Base-by-base conservation (phyloP, 2,329 filamentous ascomycete genomes). In the Endoconidiophora polonica region DNA sequence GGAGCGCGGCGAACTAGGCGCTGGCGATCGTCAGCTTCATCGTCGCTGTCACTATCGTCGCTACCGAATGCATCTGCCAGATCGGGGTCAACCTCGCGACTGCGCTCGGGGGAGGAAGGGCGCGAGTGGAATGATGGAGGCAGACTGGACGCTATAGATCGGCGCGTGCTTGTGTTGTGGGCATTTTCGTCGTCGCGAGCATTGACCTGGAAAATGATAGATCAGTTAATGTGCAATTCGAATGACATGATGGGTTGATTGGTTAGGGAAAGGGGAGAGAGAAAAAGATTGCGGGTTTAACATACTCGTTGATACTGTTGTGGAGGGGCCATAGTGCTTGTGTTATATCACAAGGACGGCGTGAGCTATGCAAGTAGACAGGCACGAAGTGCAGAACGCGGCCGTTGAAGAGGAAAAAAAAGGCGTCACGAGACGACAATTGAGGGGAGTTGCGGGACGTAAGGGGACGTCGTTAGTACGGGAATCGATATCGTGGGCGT, bases 11-110 rank as follows among this genome's bases (percentile, higher is more conserved):
- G 79, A 69, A 95, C 88, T 59, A 96, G 67, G 56, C 88, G 79
- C 66, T 91, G 86, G 57, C 87, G 76, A 64, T 94, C 86, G 16
- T 41, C 49, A 26, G 44, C 46, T 12, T 46, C 48, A 24, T 33
- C 36, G 50, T 83, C 83, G 60, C 80, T 80, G 55, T 83, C 82
- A 54, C 82, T 85, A 55, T 81, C 83, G 57, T 83, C 83, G 59
- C 83, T 78, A 61, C 86, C 90, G 63, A 98, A 98, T 1, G 91
- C 87, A 62, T 96, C 90, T 58, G 85, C 86, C 12, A 98, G 74
- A n/a, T 85, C 81, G 54, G 83, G 73, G 59, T 94, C 80, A 54
- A 86, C 82, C 6, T 59, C 63, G 54, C 59, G 63, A 49, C 59
- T 60, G 47, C 64, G 66, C 50, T 63, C 65, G 45, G 58, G 63